Conservation (phyloP, 495 filamentous ascomycete species). For the Parmelia sp. region DNA sequence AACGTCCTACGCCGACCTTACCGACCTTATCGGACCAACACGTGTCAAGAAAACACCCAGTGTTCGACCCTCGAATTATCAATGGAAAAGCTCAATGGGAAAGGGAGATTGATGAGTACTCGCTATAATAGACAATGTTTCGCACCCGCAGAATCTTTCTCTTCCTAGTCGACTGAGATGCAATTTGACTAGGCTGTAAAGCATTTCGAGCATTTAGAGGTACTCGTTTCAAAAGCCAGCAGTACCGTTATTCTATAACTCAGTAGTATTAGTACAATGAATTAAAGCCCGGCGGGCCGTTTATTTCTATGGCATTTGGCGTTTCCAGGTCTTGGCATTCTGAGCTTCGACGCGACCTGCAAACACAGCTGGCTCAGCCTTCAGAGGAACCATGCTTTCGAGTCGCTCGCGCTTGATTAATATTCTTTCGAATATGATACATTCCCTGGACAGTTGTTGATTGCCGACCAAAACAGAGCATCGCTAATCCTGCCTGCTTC, state of each 20-base stretch:
- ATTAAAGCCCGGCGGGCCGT: no score
- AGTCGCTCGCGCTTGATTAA: neutral
- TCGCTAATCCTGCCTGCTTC: neutral
- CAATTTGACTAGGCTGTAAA: neutral
- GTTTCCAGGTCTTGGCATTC: neutral
- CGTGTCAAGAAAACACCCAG: conserved; percentile 1
- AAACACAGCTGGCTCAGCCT: neutral
- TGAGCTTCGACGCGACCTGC: neutral
- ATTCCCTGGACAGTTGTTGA: neutral
- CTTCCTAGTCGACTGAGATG: neutral
- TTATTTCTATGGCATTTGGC: no score
- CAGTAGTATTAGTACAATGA: no score
- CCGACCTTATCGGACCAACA: no score
- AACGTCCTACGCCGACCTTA: conserved; percentile 11
- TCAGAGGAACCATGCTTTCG: neutral
- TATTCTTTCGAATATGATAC: neutral
- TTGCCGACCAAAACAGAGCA: neutral
- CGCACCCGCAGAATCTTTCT: neutral
- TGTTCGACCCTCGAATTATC: conserved; percentile 5
- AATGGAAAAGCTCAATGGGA: conserved; percentile 6
- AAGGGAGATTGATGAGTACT: conserved; percentile 10
- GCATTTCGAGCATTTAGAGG: neutral
- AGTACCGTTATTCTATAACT: no score
- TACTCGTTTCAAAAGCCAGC: neutral
- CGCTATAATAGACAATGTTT: conserved; percentile 19